Conservation (phyloP, 768 basidiomycete species). For the Phylloporus sp. region DNA sequence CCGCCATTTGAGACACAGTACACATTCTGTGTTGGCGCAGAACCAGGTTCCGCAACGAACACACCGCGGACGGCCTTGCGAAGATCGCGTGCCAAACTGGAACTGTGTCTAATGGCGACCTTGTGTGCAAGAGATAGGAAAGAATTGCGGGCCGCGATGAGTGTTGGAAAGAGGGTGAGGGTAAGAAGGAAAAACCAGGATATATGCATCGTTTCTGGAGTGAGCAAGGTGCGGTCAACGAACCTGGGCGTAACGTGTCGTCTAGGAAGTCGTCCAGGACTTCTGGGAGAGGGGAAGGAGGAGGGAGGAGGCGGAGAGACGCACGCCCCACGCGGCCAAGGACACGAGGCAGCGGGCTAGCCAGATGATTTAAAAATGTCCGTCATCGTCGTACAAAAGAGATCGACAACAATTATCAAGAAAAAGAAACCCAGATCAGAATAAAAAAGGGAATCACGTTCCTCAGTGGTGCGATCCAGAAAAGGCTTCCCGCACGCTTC, state of each 20-base stretch:
- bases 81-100: slow-evolving; percentile 61
- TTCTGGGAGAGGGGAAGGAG: too few relatives aligned
- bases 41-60: slow-evolving; percentile 39
- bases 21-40: slow-evolving; percentile 26
- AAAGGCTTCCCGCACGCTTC: slow-evolving; percentile 81
- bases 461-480: slow-evolving; percentile 48
- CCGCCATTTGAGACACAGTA: slow-evolving; percentile 32
- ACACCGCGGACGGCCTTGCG: slow-evolving; percentile 58
- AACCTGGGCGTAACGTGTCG: slow-evolving; percentile 19
- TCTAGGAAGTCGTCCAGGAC: slow-evolving; percentile 6
- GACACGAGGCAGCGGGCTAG: slow-evolving; percentile 20
- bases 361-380: background rate
- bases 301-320: too few relatives aligned
- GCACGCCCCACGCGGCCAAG: slow-evolving; percentile 13
- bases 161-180: slow-evolving; percentile 23
- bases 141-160: slow-evolving; percentile 20
- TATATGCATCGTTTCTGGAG: slow-evolving; percentile 23
- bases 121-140: slow-evolving; percentile 46
- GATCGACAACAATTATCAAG: background rate
- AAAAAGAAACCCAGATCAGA: background rate
- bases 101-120: slow-evolving; percentile 53
- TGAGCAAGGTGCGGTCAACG: slow-evolving; percentile 22
- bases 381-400: background rate
- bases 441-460: background rate
- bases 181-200: slow-evolving; percentile 28